Percentiles rank a stretch among this genome's conserved stretches.
Conservation (phyloP, 2,329 filamentous ascomycete genomes). For the Colletotrichum sidae region DNA sequence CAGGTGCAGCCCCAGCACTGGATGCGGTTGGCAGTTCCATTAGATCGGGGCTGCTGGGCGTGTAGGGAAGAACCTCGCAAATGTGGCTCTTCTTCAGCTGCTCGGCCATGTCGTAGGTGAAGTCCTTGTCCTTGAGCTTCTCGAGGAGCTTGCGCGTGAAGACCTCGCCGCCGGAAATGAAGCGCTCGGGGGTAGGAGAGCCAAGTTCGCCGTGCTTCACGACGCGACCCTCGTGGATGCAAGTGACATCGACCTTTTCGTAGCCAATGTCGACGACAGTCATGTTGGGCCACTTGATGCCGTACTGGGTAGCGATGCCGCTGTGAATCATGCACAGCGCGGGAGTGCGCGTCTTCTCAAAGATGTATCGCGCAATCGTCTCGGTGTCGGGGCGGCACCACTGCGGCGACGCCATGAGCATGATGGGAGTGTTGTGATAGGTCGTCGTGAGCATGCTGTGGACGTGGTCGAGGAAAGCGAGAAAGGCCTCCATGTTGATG, state of each 20-base stretch:
- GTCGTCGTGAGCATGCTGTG: constrained; percentile 90
- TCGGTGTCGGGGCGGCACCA: constrained; percentile 93
- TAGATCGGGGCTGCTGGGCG: constrained; percentile 53
- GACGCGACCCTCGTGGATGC: constrained; percentile 84
- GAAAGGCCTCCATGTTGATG: constrained; percentile 90
- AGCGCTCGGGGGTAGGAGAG: constrained; percentile 60
- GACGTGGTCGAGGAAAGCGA: constrained; percentile 92
- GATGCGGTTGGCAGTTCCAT: constrained; percentile 59
- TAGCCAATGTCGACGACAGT: constrained; percentile 92
- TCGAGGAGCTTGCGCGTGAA: constrained; percentile 81
- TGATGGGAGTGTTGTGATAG: constrained; percentile 95
- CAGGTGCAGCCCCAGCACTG: constrained; percentile 42
- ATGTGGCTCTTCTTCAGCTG: constrained; percentile 75
- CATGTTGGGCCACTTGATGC: constrained; percentile 78
- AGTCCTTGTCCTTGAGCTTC: constrained; percentile 70
- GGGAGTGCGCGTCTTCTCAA: constrained; percentile 96
- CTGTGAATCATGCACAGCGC: constrained; percentile 92
- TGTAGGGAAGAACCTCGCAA: constrained; percentile 74
- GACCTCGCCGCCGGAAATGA: constrained; percentile 83
- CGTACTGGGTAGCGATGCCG: constrained; percentile 88
- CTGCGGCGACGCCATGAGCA: constrained; percentile 88
- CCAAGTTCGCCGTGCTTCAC: constrained; percentile 74
- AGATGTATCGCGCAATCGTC: constrained; percentile 90
- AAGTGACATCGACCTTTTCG: constrained; percentile 92
- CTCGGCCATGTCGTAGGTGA: constrained; percentile 76